Evolutionary conservation across 129 eudicot species (phyloP), one percentile per base, ranked within the genome.

Genomic region (Kitagawia praeruptora): DNA sequence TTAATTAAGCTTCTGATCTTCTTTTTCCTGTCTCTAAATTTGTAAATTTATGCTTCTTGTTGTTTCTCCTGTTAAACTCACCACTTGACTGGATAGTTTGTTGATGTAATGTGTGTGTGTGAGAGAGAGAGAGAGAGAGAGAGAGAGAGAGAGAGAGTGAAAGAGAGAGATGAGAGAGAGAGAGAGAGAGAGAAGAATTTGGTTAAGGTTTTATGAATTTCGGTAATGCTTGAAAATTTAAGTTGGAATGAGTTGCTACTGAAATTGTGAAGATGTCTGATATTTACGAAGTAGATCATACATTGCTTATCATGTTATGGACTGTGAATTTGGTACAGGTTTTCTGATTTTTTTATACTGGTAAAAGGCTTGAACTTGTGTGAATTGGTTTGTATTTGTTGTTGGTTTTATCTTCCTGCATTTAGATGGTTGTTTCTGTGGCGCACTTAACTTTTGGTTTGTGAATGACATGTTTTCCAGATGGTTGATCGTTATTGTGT

Each of bases 401-500:
- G 12, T 28, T 25, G 18, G 11, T 40, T 66, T 61, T 12, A 66
- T 28, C 16, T 27, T 12, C 40, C 31, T 66, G 21, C 40, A 28
- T 66, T 27, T 14, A 66, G 71, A 13, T 28, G 4, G 70, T 64
- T 66, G 34, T 28, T 28, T 66, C 8, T 66, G 71, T 28, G 21
- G 71, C 21, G 19, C 71, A 67, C 73, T 67, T 31, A 31, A 67
- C 73, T 63, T 58, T 15, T 77, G 73, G 16, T 58, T 56, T 38
- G 5, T 8, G 38, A 56, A 39, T 75, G 19, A 54, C 40, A 72
- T 78, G 83, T 67, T 84, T 23, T 77, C 34, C 89, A 90, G 96
- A 90, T 93, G 98, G 79, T 69, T 75, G 79, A 48, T 74, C 82
- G 71, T 82, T 77, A 81, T 75, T 84, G 85, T 90, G 56, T 87